Evolutionary conservation across 805 yeast genomes (phyloP), one percentile per base, ranked within the genome.

Genomic region (Yarrowia osloensis): DNA sequence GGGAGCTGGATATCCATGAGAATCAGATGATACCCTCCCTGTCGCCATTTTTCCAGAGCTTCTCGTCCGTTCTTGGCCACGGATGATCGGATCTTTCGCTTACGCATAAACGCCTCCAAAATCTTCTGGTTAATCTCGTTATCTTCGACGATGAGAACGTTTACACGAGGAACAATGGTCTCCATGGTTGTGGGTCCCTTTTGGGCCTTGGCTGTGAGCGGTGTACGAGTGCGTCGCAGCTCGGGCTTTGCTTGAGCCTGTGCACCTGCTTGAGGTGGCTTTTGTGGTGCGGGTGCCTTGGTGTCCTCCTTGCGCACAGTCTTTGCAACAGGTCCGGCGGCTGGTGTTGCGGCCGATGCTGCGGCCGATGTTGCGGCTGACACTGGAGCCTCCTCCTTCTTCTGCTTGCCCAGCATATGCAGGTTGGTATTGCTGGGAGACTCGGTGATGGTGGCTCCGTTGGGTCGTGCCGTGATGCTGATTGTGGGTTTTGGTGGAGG

Each of bases 1-100:
- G 99, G 99, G 67, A 95, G 81, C 78, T 95, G 98, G 73, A 95
- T 90, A 80, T 95, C 99, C 99, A 95, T 95, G 50, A 95, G 83
- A 44, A 96, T 96, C 70, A 95, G 80, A 75, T 95, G 98, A 74
- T 90, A 91, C 0, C 98, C 98, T 13, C 99, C 99, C 69, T 85
- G 86, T 70, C 91, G 83, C 98, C 98, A 95, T 77, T 88, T 90
- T 70, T 92, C 96, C 2, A 95, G 85, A 1, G 99, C 99, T 74
- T 95, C 98, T 72, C 88, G 86, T 31, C 99, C 99, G 72, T 92
- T 94, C 68, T 90, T 88, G 4, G 98, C 98, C 52, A 92, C 87
- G 69, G 88, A 88, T 70, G 88, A 91, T 49, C 88, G 88, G 33
- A 95, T 93, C 68, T 90, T 85, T 73, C 94, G 94, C 70, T 91